Percentiles rank a stretch among this genome's conserved stretches.
Conservation (phyloP, 176 grass and related monocot species). For the Tillandsia leiboldiana region DNA sequence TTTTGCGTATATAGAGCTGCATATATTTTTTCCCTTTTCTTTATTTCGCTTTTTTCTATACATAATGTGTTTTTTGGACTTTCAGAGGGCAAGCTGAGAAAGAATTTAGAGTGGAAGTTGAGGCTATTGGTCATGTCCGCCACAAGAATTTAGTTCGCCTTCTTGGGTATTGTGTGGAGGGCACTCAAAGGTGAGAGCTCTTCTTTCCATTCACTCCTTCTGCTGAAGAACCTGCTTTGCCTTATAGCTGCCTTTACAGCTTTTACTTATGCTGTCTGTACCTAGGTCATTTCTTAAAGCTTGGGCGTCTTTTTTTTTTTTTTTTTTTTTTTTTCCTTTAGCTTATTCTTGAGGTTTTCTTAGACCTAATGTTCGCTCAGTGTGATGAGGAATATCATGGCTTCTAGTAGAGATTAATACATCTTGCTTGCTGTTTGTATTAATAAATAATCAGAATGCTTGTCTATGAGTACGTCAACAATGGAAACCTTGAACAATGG, state of each 20-base stretch:
- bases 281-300: not conserved
- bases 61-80: constrained; percentile 11
- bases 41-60: constrained; percentile 9
- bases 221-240: not conserved
- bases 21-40: constrained; percentile 6
- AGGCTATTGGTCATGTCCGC: constrained; percentile 91
- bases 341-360: not conserved
- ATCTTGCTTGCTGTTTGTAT: constrained; percentile 29
- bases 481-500: constrained; percentile 94
- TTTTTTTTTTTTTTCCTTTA: constrained; percentile 12
- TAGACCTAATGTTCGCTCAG: no score
- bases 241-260: not conserved
- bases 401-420: not conserved
- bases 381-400: not conserved
- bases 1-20: not conserved
- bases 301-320: constrained; percentile 3
- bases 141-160: constrained; percentile 96
- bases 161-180: constrained; percentile 88
- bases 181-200: constrained; percentile 69
- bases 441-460: constrained; percentile 56
- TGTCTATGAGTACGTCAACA: constrained; percentile 94
- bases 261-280: not conserved
- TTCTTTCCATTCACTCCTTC: not conserved
- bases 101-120: constrained; percentile 98
- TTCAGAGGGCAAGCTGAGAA: constrained; percentile 86